Evolutionary conservation across 83 land plant species (phyloP).

Genomic region (Thuja plicata): DNA sequence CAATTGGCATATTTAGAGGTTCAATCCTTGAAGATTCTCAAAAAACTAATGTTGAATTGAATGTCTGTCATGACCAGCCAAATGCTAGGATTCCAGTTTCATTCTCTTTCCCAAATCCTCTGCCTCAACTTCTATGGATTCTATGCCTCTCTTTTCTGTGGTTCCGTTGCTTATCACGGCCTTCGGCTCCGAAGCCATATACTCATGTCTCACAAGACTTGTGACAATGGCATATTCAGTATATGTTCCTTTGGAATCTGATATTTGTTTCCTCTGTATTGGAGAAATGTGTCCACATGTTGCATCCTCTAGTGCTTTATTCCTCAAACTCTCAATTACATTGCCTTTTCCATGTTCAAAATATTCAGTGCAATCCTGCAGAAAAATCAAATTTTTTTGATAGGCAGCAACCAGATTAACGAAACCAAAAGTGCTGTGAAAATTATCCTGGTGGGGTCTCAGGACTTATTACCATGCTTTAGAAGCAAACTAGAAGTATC

Average conservation of each 20-base stretch:
- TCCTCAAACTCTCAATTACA: conserved; percentile 38
- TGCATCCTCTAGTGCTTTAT: conserved; percentile 38
- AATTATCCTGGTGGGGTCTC: background rate
- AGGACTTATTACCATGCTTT: background rate
- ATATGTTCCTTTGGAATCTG: conserved; percentile 33
- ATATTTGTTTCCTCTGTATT: conserved; percentile 30
- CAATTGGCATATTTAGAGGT: background rate
- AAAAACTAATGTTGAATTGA: background rate
- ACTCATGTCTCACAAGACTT: conserved; percentile 31
- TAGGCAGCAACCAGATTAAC: background rate
- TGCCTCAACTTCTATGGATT: background rate
- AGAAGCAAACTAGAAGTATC: background rate
- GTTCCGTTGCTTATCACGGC: conserved; percentile 7
- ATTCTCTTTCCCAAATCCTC: background rate
- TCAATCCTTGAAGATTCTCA: background rate
- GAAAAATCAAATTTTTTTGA: background rate
- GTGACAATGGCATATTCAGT: conserved; percentile 59
- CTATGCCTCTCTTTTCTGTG: background rate
- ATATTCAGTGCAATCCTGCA: conserved; percentile 37
- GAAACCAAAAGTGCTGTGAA: background rate
- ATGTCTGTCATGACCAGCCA: background rate
- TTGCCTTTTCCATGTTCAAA: conserved; percentile 36
- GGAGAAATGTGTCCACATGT: conserved; percentile 50
- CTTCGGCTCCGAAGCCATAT: background rate
- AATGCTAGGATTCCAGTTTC: conserved; percentile 1